A percentile compares a stretch with the other conserved stretches of the same genome.
These are phyloP conservation scores for Conticribra weissflogii DNA, from an alignment of 108 stramenopile genomes.

Conservation along the genomic window DNA sequence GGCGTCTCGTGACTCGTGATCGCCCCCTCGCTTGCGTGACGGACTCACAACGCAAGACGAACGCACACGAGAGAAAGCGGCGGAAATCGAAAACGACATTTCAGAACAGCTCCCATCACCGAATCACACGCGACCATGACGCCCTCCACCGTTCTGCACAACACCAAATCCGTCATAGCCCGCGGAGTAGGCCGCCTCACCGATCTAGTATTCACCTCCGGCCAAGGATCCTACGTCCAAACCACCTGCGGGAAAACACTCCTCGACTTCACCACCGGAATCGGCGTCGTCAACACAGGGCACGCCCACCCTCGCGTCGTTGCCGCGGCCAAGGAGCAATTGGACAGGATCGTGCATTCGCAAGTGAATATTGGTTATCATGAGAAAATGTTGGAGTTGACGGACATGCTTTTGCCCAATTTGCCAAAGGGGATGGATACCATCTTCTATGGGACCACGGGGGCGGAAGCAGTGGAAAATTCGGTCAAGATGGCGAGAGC, in stretches of 20 bases:
- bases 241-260: conserved; percentile 29
- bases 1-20: too few relatives aligned
- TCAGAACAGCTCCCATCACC: too few relatives aligned
- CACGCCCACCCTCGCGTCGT: conserved; percentile 73
- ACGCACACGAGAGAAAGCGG: too few relatives aligned
- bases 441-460: conserved; percentile 68
- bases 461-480: conserved; percentile 77
- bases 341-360: conserved; percentile 50
- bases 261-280: conserved; percentile 73
- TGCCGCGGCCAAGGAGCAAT: conserved; percentile 68
- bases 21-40: too few relatives aligned
- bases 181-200: conserved; percentile 58
- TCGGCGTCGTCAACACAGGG: conserved; percentile 77
- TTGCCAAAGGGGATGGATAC: conserved; percentile 47
- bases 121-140: too few relatives aligned
- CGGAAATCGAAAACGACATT: too few relatives aligned
- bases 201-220: conserved; percentile 55
- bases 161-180: conserved; percentile 32
- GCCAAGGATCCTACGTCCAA: conserved; percentile 49
- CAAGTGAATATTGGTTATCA: conserved; percentile 55
- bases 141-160: too few relatives aligned
- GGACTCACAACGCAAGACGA: too few relatives aligned
- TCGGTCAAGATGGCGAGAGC: conserved; percentile 72
- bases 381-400: conserved; percentile 66
- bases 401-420: conserved; percentile 37